Conservation (phyloP, 2,329 filamentous ascomycete species). For the Xylariales sp. region DNA sequence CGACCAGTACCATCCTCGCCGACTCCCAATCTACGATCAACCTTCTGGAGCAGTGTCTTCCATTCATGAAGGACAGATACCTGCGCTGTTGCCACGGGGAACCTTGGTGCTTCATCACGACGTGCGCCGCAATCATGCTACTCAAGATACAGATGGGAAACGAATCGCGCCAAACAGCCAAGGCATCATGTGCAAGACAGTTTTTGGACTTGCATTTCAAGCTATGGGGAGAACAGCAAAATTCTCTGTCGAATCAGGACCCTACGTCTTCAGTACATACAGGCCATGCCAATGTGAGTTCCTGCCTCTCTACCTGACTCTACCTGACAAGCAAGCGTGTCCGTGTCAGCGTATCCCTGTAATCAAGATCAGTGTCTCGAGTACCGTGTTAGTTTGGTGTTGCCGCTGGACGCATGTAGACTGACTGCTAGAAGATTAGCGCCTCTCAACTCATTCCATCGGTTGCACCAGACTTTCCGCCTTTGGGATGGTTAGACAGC, state of each 20-base stretch:
- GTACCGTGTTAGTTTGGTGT: background rate
- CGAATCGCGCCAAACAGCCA: slow-evolving; percentile 15
- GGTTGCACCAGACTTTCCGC: background rate
- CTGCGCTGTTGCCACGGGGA: slow-evolving; percentile 17
- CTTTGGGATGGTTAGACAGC: background rate
- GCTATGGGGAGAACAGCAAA: slow-evolving; percentile 9
- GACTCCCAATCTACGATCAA: slow-evolving; percentile 13
- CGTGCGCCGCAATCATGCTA: slow-evolving; percentile 18
- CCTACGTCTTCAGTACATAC: too few relatives aligned
- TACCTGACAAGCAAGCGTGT: too few relatives aligned
- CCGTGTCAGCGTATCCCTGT: slow-evolving; percentile 1
- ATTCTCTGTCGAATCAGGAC: background rate
- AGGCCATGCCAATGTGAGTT: too few relatives aligned
- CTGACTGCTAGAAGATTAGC: background rate
- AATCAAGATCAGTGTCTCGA: background rate
- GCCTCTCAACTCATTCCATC: background rate
- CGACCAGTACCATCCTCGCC: background rate
- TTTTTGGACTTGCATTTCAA: slow-evolving; percentile 17
- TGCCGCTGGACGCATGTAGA: background rate
- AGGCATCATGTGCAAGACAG: slow-evolving; percentile 13
- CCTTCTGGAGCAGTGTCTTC: slow-evolving; percentile 18
- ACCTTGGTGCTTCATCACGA: slow-evolving; percentile 20
- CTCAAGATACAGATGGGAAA: slow-evolving; percentile 16
- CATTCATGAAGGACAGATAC: slow-evolving; percentile 18
- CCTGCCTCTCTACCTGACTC: too few relatives aligned